A percentile compares a stretch with the other conserved stretches of the same genome.
These are phyloP conservation scores for Penicillium freii DNA, from an alignment of 2,329 filamentous ascomycete genomes.

Conservation along the genomic window DNA sequence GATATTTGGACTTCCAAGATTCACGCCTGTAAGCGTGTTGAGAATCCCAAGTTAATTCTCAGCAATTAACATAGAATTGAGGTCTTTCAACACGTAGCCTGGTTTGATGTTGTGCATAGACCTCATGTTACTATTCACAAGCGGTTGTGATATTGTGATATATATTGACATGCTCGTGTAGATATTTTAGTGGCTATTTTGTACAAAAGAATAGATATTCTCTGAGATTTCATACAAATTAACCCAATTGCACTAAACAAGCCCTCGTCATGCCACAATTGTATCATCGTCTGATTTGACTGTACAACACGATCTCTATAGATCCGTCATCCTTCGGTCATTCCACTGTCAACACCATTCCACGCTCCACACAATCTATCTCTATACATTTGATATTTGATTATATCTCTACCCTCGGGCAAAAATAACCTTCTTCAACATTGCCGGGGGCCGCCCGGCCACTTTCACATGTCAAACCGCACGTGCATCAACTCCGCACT, in stretches of 20 bases:
- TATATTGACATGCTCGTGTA: neutral
- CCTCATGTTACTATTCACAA: no score
- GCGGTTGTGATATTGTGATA: neutral
- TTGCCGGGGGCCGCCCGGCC: conserved; percentile 11
- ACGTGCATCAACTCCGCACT: conserved; percentile 27
- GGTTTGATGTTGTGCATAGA: no score
- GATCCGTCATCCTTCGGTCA: neutral
- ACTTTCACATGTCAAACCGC: conserved; percentile 26
- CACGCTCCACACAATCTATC: neutral
- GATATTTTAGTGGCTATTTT: neutral
- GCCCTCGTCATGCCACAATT: neutral
- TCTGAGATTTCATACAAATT: no score
- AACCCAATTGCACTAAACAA: neutral
- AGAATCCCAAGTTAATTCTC: no score
- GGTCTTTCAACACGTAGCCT: no score
- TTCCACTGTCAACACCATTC: neutral
- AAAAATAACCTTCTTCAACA: neutral
- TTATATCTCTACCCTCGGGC: neutral
- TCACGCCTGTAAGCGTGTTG: conserved; percentile 10
- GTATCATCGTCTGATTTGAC: neutral
- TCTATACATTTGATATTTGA: neutral
- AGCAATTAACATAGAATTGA: no score
- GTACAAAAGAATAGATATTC: no score
- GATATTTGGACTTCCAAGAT: conserved; percentile 19
- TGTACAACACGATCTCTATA: neutral